phyloP scores from a whole-genome alignment of 495 filamentous ascomycete genomes.

The Glonium stellatum region DNA sequence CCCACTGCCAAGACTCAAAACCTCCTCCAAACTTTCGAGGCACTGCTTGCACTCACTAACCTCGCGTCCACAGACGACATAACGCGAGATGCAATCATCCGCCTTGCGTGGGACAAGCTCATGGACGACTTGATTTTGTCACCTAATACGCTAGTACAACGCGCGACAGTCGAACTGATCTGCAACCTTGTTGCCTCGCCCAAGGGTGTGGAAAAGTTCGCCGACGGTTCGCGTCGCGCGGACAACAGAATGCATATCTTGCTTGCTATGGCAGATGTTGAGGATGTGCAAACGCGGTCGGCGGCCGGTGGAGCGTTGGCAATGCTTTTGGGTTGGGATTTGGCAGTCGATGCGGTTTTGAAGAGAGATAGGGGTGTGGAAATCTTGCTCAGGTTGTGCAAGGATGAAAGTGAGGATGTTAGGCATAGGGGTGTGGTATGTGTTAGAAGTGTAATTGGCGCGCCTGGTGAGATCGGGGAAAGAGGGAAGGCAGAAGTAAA shows the following conservation, averaged over 20 bases:
- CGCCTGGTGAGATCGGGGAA: constrained; percentile 46
- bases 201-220: constrained; percentile 67
- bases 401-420: constrained; percentile 58
- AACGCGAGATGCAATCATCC: constrained; percentile 63
- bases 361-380: constrained; percentile 61
- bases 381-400: constrained; percentile 64
- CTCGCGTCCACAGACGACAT: constrained; percentile 70
- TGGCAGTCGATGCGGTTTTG: constrained; percentile 60
- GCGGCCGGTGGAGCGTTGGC: constrained; percentile 87
- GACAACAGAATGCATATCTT: constrained; percentile 70
- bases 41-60: constrained; percentile 86
- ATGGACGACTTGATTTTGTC: constrained; percentile 73
- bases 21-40: constrained; percentile 84
- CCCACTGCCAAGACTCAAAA: constrained; percentile 46
- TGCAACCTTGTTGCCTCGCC: constrained; percentile 84
- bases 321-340: constrained; percentile 70
- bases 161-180: constrained; percentile 78
- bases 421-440: constrained; percentile 73
- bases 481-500: constrained; percentile 39
- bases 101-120: constrained; percentile 60
- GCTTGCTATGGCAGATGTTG: constrained; percentile 76
- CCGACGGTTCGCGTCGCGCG: constrained; percentile 56
- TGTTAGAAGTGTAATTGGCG: constrained; percentile 54
- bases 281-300: constrained; percentile 68
- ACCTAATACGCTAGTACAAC: constrained; percentile 65